A percentile compares a stretch with the other conserved stretches of the same genome.
These are phyloP conservation scores for Penicillium sp. DNA, from an alignment of 2,329 filamentous ascomycete genomes.

Conservation along the genomic window DNA sequence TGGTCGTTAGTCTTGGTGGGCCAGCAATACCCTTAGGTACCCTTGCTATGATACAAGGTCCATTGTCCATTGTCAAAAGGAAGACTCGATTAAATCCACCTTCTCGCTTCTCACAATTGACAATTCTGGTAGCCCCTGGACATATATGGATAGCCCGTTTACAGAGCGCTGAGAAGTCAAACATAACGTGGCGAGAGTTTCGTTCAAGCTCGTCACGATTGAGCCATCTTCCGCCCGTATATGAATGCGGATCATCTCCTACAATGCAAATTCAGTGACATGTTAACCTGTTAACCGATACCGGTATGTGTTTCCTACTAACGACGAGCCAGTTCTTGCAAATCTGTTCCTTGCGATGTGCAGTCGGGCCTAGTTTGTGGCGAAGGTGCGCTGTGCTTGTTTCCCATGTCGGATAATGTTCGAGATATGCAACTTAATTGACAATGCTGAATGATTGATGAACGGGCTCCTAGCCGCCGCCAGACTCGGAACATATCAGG, in stretches of 20 bases:
- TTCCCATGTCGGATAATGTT: constrained; percentile 1
- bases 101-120: constrained; percentile 45
- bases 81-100: constrained; percentile 50
- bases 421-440: background rate
- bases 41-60: constrained; percentile 41
- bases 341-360: background rate
- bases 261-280: background rate
- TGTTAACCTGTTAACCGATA: background rate
- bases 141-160: constrained; percentile 36
- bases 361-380: background rate
- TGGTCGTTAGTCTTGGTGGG: constrained; percentile 39
- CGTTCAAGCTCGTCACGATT: constrained; percentile 41
- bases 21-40: constrained; percentile 45
- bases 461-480: background rate
- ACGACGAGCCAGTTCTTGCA: background rate
- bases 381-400: background rate
- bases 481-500: background rate
- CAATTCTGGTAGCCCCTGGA: constrained; percentile 37
- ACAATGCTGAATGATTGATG: background rate
- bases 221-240: constrained; percentile 43
- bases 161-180: constrained; percentile 46
- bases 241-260: constrained; percentile 31
- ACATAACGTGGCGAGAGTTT: constrained; percentile 39
- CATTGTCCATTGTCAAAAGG: constrained; percentile 45
- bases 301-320: background rate